These are phyloP conservation scores for Phytophthora brassicae DNA, from an alignment of 352 stramenopile genomes.

Conservation along the genomic window DNA sequence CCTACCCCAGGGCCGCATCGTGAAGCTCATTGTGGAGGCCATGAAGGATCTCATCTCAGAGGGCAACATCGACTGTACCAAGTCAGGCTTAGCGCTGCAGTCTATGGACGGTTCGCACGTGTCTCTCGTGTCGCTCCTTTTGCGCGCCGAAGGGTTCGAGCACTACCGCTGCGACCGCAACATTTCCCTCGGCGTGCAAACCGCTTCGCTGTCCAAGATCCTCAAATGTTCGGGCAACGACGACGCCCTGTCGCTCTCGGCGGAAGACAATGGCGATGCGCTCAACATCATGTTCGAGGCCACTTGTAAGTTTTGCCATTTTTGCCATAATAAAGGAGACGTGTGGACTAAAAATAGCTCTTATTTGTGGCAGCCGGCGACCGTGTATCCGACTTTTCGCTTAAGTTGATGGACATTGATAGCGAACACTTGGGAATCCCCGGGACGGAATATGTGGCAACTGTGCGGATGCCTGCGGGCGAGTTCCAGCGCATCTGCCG, in stretches of 20 bases:
- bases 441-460: conserved; percentile 98
- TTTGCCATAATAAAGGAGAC: neutral
- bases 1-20: conserved; percentile 94
- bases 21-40: conserved; percentile 99
- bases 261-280: conserved; percentile 95
- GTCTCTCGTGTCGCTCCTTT: conserved; percentile 94
- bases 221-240: conserved; percentile 99
- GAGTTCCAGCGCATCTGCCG: conserved; percentile 99
- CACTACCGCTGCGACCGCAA: conserved; percentile 98
- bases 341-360: conserved; percentile 2
- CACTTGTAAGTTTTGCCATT: conserved; percentile 61
- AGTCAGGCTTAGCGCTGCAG: conserved; percentile 92
- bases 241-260: conserved; percentile 97
- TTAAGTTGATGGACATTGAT: conserved; percentile 99
- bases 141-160: conserved; percentile 95
- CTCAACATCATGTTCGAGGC: conserved; percentile 99
- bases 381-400: conserved; percentile 95
- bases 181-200: conserved; percentile 97
- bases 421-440: conserved; percentile 98
- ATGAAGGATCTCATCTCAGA: conserved; percentile 99
- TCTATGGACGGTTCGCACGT: conserved; percentile 99
- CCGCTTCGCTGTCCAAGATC: conserved; percentile 98
- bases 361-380: conserved; percentile 67
- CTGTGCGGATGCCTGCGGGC: conserved; percentile 91
- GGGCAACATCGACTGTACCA: conserved; percentile 97